Conservation (phyloP, 208 protist species). For the Leishmania mexicana region DNA sequence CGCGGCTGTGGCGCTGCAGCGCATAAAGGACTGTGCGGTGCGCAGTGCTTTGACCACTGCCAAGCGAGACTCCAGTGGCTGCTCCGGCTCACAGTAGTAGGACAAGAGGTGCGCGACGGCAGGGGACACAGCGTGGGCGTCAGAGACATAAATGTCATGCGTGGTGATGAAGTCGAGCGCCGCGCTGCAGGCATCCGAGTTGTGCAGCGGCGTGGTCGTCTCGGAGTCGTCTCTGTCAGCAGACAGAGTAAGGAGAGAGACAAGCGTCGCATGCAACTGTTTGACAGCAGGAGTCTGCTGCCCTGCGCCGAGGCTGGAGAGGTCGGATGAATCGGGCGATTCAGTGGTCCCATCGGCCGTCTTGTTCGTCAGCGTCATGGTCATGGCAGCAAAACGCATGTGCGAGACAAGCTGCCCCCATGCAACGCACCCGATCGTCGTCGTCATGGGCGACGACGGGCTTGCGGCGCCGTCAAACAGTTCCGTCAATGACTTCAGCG, state of each 20-base stretch:
- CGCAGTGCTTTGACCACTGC: constrained; percentile 57
- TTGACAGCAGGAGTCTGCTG: background rate
- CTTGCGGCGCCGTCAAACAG: constrained; percentile 13
- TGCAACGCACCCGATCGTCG: constrained; percentile 31
- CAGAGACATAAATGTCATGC: constrained; percentile 19
- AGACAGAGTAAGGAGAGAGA: constrained; percentile 4
- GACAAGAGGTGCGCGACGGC: constrained; percentile 39
- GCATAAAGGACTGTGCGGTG: constrained; percentile 20
- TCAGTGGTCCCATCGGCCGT: background rate
- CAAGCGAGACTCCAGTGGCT: constrained; percentile 54
- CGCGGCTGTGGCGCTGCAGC: constrained; percentile 5
- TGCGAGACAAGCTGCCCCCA: constrained; percentile 38
- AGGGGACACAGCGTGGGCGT: constrained; percentile 19
- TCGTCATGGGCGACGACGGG: no score
- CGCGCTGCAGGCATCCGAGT: constrained; percentile 52
- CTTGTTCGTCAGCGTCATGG: background rate
- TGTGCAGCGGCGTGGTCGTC: constrained; percentile 18
- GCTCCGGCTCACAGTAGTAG: constrained; percentile 50
- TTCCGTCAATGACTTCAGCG: constrained; percentile 11
- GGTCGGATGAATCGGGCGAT: background rate
- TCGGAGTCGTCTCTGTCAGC: background rate
- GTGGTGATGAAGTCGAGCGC: constrained; percentile 41
- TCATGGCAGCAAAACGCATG: constrained; percentile 26
- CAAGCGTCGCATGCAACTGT: constrained; percentile 10
- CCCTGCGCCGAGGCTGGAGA: background rate